These are phyloP conservation scores for Naganishia onofrii DNA, from an alignment of 768 basidiomycete genomes.

Conservation along the genomic window DNA sequence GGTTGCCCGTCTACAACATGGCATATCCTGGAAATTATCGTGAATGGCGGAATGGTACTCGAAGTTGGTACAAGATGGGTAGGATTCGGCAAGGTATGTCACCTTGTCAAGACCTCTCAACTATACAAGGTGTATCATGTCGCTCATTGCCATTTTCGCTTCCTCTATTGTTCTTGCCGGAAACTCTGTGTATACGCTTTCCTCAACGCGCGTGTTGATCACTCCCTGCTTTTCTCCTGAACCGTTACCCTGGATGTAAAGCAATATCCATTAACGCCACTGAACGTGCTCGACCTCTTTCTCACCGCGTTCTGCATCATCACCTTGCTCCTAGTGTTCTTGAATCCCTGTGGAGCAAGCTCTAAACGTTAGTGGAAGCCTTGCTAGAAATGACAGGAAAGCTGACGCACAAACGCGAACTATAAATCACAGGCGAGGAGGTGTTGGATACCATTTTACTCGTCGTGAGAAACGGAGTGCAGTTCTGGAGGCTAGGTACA, in stretches of 20 bases:
- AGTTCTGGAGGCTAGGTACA: slow-evolving; percentile 80
- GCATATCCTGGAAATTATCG: slow-evolving; percentile 51
- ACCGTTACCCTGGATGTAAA: slow-evolving; percentile 19
- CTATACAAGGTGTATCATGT: too few relatives aligned
- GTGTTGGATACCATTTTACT: slow-evolving; percentile 87
- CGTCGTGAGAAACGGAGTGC: slow-evolving; percentile 82
- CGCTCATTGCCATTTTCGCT: too few relatives aligned
- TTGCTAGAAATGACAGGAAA: not conserved
- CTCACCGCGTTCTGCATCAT: slow-evolving; percentile 85
- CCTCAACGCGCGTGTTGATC: too few relatives aligned
- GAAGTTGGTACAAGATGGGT: slow-evolving; percentile 89
- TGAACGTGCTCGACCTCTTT: slow-evolving; percentile 83
- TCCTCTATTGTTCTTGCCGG: too few relatives aligned
- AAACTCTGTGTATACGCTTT: too few relatives aligned
- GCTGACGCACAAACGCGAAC: not conserved
- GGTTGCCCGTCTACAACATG: slow-evolving; percentile 46
- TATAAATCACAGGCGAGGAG: slow-evolving; percentile 75
- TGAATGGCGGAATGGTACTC: slow-evolving; percentile 73
- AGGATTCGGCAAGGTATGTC: slow-evolving; percentile 83
- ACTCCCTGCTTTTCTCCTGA: slow-evolving; percentile 2
- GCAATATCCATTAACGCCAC: slow-evolving; percentile 54
- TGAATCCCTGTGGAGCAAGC: slow-evolving; percentile 53
- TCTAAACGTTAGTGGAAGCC: slow-evolving; percentile 41
- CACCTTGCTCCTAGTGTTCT: slow-evolving; percentile 81
- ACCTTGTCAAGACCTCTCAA: too few relatives aligned